Evolutionary conservation across 371 early-diverging fungal genomes (phyloP).

Genomic region (Mucor saturninus): DNA sequence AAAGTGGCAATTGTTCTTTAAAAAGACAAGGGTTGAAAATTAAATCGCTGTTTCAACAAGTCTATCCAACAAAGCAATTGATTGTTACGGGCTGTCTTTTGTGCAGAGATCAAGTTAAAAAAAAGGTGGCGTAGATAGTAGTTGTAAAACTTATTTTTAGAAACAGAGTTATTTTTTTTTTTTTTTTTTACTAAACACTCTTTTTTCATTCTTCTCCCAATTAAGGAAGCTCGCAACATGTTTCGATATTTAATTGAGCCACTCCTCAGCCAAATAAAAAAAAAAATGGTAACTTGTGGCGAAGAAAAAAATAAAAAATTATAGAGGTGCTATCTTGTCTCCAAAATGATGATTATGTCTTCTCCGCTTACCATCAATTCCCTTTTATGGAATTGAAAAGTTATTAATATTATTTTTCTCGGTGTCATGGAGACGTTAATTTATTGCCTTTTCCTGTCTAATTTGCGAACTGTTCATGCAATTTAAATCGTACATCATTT

Average conservation of each 20-base stretch:
- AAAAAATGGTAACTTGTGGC: not conserved
- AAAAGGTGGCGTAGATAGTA: too few relatives aligned
- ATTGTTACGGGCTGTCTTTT: not conserved
- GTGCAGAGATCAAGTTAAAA: not conserved
- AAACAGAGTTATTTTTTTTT: too few relatives aligned
- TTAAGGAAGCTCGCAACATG: not conserved
- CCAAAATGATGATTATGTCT: too few relatives aligned
- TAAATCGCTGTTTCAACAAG: not conserved
- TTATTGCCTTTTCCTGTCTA: too few relatives aligned
- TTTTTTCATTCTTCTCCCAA: not conserved
- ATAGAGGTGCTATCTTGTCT: too few relatives aligned
- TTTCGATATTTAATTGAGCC: not conserved
- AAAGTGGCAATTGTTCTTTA: not conserved
- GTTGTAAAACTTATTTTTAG: too few relatives aligned
- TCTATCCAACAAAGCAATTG: not conserved
- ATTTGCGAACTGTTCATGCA: too few relatives aligned
- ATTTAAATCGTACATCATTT: too few relatives aligned
- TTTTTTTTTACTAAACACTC: not conserved
- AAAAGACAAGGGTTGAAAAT: not conserved
- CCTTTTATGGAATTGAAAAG: too few relatives aligned
- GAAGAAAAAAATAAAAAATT: not conserved
- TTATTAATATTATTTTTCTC: too few relatives aligned
- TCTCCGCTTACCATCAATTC: too few relatives aligned
- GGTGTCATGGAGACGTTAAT: too few relatives aligned
- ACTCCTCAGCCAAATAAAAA: constrained; percentile 6